Evolutionary conservation across 2,329 filamentous ascomycete species (phyloP), one percentile per base, ranked within the genome.

Genomic region (Cercospora beticola): DNA sequence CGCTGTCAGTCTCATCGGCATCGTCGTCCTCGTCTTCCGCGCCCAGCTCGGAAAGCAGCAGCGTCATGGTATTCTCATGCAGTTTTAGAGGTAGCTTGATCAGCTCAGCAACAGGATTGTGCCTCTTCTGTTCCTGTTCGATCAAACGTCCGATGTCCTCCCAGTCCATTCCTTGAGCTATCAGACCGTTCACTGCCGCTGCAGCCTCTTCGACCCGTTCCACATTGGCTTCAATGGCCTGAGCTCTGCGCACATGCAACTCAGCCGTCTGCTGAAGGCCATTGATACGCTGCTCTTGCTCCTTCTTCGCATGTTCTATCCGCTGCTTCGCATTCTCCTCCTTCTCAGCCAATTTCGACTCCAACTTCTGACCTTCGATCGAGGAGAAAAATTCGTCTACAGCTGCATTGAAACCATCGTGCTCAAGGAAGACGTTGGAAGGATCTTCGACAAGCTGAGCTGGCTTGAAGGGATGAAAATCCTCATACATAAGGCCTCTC

Each of bases 361-460:
- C 91, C 0, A 98, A 85, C 78, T 92, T 97, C 78, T 97, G 94
- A 0, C 94, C 93, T 81, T 99, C 95, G 28, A 98, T 88, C 0
- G 94, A 98, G 0, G 95, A 98, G 79, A 97, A 98, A 82, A 97
- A 99, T 73, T 97, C 92, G 77, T 99, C 95, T 0, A 97, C 93
- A 0, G 93, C 95, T 76, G 91, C 91, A 79, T 97, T 97, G 83
- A 96, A 98, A 9, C 89, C 91, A 6, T 92, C 86, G 72, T 94
- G 93, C 64, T 92, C 87, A 12, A 98, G 77, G 16, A 97, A 88
- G 3, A 88, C 86, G 26, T 90, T 86, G 0, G 84, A 82, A 0
- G 88, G 82, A 66, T 93, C 88, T 6, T 86, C 84, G 70, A 89
- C 87, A 70, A 97, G 91, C 73, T 98, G 94, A 23, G 86, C 83